Evolutionary conservation across 148 eudicot species (phyloP).

Genomic region (Camellia lanceoleosa): DNA sequence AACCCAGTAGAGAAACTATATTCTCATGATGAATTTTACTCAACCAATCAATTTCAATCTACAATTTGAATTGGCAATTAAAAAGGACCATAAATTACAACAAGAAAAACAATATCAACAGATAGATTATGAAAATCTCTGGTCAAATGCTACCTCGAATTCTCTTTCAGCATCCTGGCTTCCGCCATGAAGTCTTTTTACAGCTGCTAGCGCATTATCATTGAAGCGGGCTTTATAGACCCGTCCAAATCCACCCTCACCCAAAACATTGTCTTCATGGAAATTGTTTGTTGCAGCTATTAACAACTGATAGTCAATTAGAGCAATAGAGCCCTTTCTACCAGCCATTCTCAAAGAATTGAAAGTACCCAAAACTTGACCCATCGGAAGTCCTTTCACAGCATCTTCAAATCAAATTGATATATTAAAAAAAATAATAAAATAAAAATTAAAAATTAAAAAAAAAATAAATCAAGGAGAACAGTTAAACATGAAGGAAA

Average conservation of each 20-base stretch:
- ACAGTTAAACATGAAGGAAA: neutral
- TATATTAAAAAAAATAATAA: neutral
- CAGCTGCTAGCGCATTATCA: constrained; percentile 48
- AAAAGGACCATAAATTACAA: neutral
- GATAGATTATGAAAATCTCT: neutral
- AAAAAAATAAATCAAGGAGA: neutral
- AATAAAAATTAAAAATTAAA: neutral
- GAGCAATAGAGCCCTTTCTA: constrained; percentile 54
- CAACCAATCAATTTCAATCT: constrained; percentile 74
- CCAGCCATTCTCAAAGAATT: constrained; percentile 42
- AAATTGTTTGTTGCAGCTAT: constrained; percentile 65
- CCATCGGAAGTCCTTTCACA: constrained; percentile 33
- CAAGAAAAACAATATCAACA: neutral
- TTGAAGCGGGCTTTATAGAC: constrained; percentile 64
- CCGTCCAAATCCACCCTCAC: constrained; percentile 51
- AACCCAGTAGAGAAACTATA: constrained; percentile 60
- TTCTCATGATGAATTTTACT: constrained; percentile 72
- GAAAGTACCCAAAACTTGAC: constrained; percentile 46
- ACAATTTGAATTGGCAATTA: constrained; percentile 22
- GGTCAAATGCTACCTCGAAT: constrained; percentile 49
- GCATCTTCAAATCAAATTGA: constrained; percentile 30
- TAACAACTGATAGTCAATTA: constrained; percentile 57
- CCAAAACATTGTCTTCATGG: constrained; percentile 47
- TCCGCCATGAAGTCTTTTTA: constrained; percentile 48
- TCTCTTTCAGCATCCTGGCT: constrained; percentile 42